These are phyloP conservation scores for Nymphaea thermarum DNA, from an alignment of 164 flowering plant genomes.

Conservation along the genomic window DNA sequence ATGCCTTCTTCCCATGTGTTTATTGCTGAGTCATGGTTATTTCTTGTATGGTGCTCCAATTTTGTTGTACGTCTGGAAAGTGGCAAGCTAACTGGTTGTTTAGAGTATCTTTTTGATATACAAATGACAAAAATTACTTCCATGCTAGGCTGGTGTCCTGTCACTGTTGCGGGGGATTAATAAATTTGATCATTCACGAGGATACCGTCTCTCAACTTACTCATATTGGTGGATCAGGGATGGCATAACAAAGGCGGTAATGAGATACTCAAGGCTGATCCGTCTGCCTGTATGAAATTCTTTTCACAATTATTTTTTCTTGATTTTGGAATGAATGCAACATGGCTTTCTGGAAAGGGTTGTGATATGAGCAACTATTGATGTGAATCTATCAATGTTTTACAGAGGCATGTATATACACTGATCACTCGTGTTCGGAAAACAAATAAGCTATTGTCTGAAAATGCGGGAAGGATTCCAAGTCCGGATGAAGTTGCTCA, in stretches of 20 bases:
- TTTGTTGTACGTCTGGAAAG: too few species aligned
- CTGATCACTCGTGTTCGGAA: not conserved
- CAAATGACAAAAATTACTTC: too few species aligned
- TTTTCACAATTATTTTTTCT: not conserved
- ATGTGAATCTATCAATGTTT: not conserved
- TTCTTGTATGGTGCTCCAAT: too few species aligned
- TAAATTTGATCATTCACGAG: constrained; percentile 1
- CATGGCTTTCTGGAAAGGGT: not conserved
- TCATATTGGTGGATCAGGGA: constrained; percentile 2
- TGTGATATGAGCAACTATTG: not conserved
- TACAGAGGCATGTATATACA: not conserved
- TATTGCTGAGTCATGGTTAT: too few species aligned
- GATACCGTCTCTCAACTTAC: not conserved
- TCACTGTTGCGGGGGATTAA: not conserved
- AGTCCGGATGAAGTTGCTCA: not conserved
- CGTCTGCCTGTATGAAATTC: not conserved
- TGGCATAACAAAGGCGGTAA: not conserved
- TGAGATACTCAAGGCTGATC: not conserved
- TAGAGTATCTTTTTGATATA: too few species aligned
- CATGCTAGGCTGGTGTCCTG: not conserved
- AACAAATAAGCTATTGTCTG: not conserved
- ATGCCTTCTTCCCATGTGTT: too few species aligned
- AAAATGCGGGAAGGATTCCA: not conserved
- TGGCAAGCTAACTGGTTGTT: too few species aligned
- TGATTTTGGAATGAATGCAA: not conserved